Conservation (phyloP, 1,139 yeast genomes). For the Suhomyces wounanorum region DNA sequence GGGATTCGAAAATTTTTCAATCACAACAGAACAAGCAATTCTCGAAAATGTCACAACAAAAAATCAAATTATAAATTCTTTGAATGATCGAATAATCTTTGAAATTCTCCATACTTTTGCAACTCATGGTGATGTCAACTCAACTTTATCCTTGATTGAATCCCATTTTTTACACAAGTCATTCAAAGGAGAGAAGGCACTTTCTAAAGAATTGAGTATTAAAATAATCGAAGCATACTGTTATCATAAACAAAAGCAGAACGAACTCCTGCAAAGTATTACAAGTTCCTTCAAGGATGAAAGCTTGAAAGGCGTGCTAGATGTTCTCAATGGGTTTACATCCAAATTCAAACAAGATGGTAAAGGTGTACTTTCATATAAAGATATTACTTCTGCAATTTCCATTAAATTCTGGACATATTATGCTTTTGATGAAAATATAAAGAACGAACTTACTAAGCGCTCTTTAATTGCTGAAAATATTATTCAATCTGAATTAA, state of each 20-base stretch:
- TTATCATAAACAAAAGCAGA: conserved; percentile 20
- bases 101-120: conserved; percentile 37
- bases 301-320: conserved; percentile 33
- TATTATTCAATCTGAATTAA: conserved; percentile 18
- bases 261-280: conserved; percentile 14
- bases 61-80: conserved; percentile 9
- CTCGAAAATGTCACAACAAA: conserved; percentile 15
- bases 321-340: conserved; percentile 33
- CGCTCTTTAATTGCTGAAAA: conserved; percentile 16
- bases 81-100: conserved; percentile 15
- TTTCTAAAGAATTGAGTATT: conserved; percentile 37
- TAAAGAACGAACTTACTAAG: conserved; percentile 17
- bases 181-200: conserved; percentile 34
- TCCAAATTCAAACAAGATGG: conserved; percentile 16
- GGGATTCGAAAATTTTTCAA: conserved; percentile 24
- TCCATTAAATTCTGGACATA: conserved; percentile 33
- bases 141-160: conserved; percentile 39
- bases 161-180: conserved; percentile 38
- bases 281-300: conserved; percentile 21
- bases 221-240: conserved; percentile 43
- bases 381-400: conserved; percentile 35
- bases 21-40: conserved; percentile 29
- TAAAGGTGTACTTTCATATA: conserved; percentile 22
- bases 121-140: conserved; percentile 40
- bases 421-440: conserved; percentile 26